Base-by-base conservation (phyloP, 768 basidiomycete genomes). In the Serpula lacrymans region DNA sequence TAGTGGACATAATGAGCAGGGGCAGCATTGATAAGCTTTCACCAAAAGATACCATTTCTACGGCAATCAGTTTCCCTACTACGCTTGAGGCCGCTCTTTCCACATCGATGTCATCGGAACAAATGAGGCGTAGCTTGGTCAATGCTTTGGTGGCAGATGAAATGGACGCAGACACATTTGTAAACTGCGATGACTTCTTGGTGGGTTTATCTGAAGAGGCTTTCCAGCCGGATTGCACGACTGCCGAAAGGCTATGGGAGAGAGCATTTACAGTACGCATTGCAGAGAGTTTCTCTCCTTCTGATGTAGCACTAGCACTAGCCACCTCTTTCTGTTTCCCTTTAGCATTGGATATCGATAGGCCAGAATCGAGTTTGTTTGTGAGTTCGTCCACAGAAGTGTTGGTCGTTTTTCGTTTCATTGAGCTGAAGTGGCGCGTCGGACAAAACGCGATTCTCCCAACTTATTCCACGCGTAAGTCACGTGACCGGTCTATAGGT, bases 11-110 rank as follows among this genome's bases (percentile, higher is more conserved):
- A 12, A 48, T n/a, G 13, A 36, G 14, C 17, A 42, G 25, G 18
- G 0, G 21, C 39, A 23, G 45, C 14, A 26, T 35, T 24, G 29
- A 21, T n/a, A 5, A 25, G 12, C 18, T 16, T 23, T 20, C 16
- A 13, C 28, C 28, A 22, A 34, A 26, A 18, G 22, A 38, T 52
- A 90, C 88, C 78, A 88, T 65, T 49, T 87, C 84, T 35, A 90
- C 54, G 17, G 71, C 51, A 18, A 88, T 67, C 2, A 90, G 59
- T 57, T 88, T 88, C 6, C 77, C 82, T 5, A 80, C 54, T 4
- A 89, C 62, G 43, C 80, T 81, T 36, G 72, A 71, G 1, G 83
- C 88, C 2, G 84, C 86, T 26, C 82, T 71, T 60, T 91, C 89
- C 5, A 88, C 71, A 47, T 89, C 82, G 7, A 85, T 12, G 47